phyloP scores from a whole-genome alignment of 441 rosid genomes.

The Erodium trifolium region DNA sequence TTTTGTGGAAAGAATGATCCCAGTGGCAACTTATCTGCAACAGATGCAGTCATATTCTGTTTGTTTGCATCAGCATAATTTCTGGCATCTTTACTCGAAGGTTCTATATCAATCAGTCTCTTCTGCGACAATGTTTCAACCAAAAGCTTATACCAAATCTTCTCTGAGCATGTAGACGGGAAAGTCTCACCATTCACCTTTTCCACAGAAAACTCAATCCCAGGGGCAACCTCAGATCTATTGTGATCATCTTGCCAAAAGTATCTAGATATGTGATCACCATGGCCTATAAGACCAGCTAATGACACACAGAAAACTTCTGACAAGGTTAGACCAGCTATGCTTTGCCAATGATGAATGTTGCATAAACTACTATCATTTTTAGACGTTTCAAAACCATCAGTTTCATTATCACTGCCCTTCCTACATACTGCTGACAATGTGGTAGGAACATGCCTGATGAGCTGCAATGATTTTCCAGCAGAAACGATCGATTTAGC shows the following conservation, averaged over 20 bases:
- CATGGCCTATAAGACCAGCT: constrained; percentile 66
- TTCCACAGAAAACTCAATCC: constrained; percentile 26
- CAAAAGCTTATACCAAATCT: constrained; percentile 49
- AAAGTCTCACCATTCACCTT: constrained; percentile 27
- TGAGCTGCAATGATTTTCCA: constrained; percentile 90
- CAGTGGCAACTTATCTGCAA: constrained; percentile 24
- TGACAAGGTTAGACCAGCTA: constrained; percentile 58
- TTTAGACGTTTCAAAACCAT: constrained; percentile 28
- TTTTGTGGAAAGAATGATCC: constrained; percentile 68
- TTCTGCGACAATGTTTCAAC: constrained; percentile 35
- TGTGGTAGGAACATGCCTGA: constrained; percentile 49
- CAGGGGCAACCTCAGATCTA: constrained; percentile 32
- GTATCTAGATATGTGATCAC: constrained; percentile 56
- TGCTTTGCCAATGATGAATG: constrained; percentile 25
- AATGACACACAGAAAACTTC: constrained; percentile 70
- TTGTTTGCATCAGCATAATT: constrained; percentile 21
- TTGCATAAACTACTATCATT: constrained; percentile 18
- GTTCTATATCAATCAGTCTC: constrained; percentile 27
- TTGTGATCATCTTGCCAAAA: constrained; percentile 37
- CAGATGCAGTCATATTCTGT: constrained; percentile 18
- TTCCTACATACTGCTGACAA: constrained; percentile 28
- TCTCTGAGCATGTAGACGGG: constrained; percentile 34
- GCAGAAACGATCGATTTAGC: constrained; percentile 79
- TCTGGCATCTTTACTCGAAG: constrained; percentile 26
- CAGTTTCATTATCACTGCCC: constrained; percentile 24